A percentile compares a stretch with the other conserved stretches of the same genome.
Conservation (phyloP, 192 early-diverging fungal species). For the Coemansia javaensis region DNA sequence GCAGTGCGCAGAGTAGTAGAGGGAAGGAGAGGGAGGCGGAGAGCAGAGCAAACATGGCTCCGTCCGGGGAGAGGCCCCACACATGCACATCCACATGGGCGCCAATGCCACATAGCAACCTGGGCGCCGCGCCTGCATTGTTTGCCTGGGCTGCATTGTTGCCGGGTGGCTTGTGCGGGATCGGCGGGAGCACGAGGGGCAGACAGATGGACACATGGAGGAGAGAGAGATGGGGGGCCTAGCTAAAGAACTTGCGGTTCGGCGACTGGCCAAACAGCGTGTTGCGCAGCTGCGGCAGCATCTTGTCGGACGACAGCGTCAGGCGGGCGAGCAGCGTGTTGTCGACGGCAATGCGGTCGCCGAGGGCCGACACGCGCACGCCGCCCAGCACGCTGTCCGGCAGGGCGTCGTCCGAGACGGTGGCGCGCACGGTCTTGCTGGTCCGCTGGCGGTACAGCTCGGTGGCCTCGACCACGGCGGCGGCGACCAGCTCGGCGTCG, state of each 20-base stretch:
- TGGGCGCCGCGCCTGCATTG: no score
- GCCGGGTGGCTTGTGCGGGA: no score
- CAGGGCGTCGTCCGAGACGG: conserved; percentile 56
- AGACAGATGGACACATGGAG: no score
- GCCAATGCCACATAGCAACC: no score
- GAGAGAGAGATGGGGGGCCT: not conserved
- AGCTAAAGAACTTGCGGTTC: conserved; percentile 83
- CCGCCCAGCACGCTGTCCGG: conserved; percentile 84
- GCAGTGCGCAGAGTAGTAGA: no score
- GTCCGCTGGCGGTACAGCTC: conserved; percentile 58
- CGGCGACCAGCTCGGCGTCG: conserved; percentile 62
- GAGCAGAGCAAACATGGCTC: no score
- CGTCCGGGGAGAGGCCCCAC: no score
- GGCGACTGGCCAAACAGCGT: conserved; percentile 87
- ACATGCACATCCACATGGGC: no score
- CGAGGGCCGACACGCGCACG: conserved; percentile 69
- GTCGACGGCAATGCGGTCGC: conserved; percentile 75
- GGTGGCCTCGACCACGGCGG: conserved; percentile 49
- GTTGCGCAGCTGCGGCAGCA: conserved; percentile 91
- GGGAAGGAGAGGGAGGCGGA: no score
- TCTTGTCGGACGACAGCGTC: conserved; percentile 72
- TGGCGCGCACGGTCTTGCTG: conserved; percentile 25
- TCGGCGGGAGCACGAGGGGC: no score
- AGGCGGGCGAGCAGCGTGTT: conserved; percentile 93
- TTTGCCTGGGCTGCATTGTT: no score